These are phyloP conservation scores for Coemansia guatemalensis DNA, from an alignment of 192 early-diverging fungal species.

Conservation along the genomic window DNA sequence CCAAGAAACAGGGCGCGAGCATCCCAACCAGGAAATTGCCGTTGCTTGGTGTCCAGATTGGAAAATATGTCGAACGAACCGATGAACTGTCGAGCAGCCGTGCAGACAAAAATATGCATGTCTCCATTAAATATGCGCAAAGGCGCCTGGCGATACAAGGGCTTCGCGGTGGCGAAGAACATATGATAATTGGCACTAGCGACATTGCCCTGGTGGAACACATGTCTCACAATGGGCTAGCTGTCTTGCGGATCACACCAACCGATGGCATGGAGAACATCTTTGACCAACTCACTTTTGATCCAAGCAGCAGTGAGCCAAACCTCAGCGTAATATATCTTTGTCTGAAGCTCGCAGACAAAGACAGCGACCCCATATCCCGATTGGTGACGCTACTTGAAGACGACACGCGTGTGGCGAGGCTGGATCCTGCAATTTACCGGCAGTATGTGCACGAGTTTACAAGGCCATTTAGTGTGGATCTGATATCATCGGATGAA, in stretches of 20 bases:
- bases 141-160: conserved; percentile 19
- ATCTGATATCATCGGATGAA: conserved; percentile 39
- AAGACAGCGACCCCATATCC: background rate
- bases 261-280: conserved; percentile 31
- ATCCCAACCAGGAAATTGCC: conserved; percentile 13
- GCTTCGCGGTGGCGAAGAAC: conserved; percentile 15
- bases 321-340: conserved; percentile 19
- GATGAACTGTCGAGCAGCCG: background rate
- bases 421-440: conserved; percentile 6
- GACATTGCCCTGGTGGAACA: conserved; percentile 31
- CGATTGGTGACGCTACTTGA: conserved; percentile 13
- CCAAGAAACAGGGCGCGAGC: conserved; percentile 3
- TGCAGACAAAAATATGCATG: background rate
- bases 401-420: background rate
- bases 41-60: conserved; percentile 33
- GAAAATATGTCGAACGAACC: conserved; percentile 14
- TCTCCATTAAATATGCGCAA: conserved; percentile 19
- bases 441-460: conserved; percentile 23
- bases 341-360: conserved; percentile 9
- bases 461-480: conserved; percentile 28
- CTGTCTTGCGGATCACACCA: conserved; percentile 30
- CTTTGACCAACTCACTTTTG: conserved; percentile 24
- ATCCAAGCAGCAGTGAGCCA: conserved; percentile 25
- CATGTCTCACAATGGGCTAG: conserved; percentile 4
- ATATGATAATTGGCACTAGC: conserved; percentile 13